phyloP scores from a whole-genome alignment of 805 yeast genomes.

The Yarrowia bubula region DNA sequence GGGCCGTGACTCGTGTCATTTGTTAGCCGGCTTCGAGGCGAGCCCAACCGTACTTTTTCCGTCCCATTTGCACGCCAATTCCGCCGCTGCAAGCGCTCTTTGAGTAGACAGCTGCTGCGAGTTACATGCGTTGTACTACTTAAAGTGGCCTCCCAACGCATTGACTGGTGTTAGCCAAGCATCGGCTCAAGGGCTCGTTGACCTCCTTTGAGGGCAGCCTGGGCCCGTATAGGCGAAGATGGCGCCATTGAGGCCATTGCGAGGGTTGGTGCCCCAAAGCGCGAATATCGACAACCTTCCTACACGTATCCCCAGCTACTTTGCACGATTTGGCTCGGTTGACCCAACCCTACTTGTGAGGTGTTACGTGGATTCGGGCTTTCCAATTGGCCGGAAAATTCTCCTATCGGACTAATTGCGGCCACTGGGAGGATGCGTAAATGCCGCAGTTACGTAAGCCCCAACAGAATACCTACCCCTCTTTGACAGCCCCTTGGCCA shows the following conservation, averaged over 20 bases:
- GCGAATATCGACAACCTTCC: background rate
- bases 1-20: background rate
- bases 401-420: constrained; percentile 23
- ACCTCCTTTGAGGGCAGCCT: too few relatives aligned
- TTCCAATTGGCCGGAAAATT: background rate
- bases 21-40: background rate
- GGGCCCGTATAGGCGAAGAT: background rate
- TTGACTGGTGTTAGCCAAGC: background rate
- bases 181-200: background rate
- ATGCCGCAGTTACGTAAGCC: constrained; percentile 23
- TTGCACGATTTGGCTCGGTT: too few relatives aligned
- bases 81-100: background rate
- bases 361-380: too few relatives aligned
- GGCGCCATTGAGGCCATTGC: background rate
- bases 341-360: background rate
- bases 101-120: background rate
- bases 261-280: background rate
- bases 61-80: background rate
- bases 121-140: constrained; percentile 8
- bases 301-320: constrained; percentile 6
- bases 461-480: constrained; percentile 8
- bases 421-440: constrained; percentile 7
- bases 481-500: background rate
- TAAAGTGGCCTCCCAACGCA: constrained; percentile 23
- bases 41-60: background rate